A percentile compares a stretch with the other conserved stretches of the same genome.
These are phyloP conservation scores for Geranium incanum DNA, from an alignment of 441 rosid species.

Conservation along the genomic window DNA sequence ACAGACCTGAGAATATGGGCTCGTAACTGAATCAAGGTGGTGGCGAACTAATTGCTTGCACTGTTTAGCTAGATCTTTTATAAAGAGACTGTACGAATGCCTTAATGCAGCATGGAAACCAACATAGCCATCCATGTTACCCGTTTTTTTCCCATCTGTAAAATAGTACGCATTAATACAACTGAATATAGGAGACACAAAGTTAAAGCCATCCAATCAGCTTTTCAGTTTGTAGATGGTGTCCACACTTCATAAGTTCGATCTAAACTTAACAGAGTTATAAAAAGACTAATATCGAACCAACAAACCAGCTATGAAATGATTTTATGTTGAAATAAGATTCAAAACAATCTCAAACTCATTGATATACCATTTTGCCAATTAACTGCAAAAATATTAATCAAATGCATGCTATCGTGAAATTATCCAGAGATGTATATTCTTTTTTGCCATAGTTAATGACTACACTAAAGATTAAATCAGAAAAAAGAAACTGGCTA, in stretches of 20 bases:
- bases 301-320: not conserved
- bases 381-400: too few relatives aligned
- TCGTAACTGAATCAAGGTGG: conserved; percentile 92
- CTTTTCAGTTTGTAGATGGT: not conserved
- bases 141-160: conserved; percentile 58
- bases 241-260: not conserved
- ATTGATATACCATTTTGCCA: too few relatives aligned
- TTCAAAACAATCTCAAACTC: too few relatives aligned
- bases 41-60: conserved; percentile 85
- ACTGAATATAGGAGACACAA: not conserved
- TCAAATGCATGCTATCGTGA: too few relatives aligned
- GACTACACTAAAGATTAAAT: not conserved
- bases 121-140: conserved; percentile 69
- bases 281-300: not conserved
- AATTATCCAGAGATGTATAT: too few relatives aligned
- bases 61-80: conserved; percentile 69
- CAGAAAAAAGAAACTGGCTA: not conserved
- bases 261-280: not conserved
- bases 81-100: conserved; percentile 60
- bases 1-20: conserved; percentile 84
- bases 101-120: conserved; percentile 85
- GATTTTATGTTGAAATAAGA: not conserved
- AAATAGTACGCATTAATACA: conserved; percentile 11
- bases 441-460: not conserved
- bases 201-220: not conserved